Conservation (phyloP, 352 stramenopile genomes). For the Hyaloperonospora arabidopsidis region DNA sequence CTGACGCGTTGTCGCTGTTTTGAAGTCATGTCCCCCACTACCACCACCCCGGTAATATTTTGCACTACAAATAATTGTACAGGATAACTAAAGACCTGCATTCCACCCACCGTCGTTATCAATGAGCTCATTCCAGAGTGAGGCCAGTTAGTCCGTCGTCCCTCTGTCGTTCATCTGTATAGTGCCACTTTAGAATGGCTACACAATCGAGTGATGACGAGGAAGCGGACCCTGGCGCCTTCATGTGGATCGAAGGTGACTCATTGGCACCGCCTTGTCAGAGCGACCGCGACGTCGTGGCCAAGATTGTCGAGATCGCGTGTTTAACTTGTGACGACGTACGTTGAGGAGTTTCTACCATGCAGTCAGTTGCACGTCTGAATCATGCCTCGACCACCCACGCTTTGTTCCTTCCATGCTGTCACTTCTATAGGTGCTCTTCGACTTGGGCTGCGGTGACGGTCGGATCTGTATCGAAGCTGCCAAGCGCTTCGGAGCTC, state of each 20-base stretch:
- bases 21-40: no score
- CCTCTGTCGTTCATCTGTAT: no score
- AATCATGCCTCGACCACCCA: no score
- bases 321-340: slow-evolving; percentile 36
- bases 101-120: no score
- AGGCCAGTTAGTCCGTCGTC: no score
- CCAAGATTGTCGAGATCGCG: slow-evolving; percentile 48
- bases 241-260: slow-evolving; percentile 62
- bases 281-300: slow-evolving; percentile 47
- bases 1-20: no score
- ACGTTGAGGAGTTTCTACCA: slow-evolving; percentile 17
- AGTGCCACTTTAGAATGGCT: not conserved
- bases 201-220: slow-evolving; percentile 4
- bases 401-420: not conserved
- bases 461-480: slow-evolving; percentile 53
- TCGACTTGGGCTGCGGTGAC: slow-evolving; percentile 54
- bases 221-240: slow-evolving; percentile 35
- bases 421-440: slow-evolving; percentile 25
- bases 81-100: no score
- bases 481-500: slow-evolving; percentile 32
- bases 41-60: no score
- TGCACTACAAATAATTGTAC: no score
- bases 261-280: slow-evolving; percentile 54
- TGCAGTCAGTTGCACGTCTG: no score
- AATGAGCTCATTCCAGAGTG: no score